Conservation (phyloP, 2,329 filamentous ascomycete genomes). For the Claviceps pazoutovae region DNA sequence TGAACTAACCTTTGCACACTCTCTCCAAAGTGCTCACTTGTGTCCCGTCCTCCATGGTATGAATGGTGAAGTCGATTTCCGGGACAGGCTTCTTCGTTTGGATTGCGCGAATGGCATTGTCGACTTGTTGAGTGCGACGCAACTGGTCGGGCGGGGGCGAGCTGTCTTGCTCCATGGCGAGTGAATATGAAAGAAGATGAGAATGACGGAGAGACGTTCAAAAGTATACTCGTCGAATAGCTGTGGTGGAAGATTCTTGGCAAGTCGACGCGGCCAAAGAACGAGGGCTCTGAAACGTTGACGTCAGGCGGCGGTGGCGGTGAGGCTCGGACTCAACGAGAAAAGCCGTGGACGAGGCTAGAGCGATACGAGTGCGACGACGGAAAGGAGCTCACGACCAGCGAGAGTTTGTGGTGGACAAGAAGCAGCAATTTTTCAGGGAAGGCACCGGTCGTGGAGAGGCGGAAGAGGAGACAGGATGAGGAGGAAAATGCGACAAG, state of each 20-base stretch:
- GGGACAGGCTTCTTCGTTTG: conserved; percentile 89
- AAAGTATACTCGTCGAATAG: not conserved
- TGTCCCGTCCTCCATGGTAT: conserved; percentile 93
- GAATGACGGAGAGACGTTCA: not conserved
- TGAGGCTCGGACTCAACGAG: not conserved
- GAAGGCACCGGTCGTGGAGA: not conserved
- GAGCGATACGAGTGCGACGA: not conserved
- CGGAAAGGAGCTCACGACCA: conserved; percentile 6
- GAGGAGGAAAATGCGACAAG: conserved; percentile 10
- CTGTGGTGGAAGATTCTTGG: not conserved
- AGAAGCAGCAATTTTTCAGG: not conserved
- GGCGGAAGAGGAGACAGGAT: conserved; percentile 2
- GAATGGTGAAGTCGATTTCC: conserved; percentile 96
- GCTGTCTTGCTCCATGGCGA: conserved; percentile 35
- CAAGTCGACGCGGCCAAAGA: conserved; percentile 5
- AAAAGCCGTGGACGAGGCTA: not conserved
- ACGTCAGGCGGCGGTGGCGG: conserved; percentile 10
- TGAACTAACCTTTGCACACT: conserved; percentile 82
- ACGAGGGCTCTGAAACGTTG: conserved; percentile 6
- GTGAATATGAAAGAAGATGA: not conserved
- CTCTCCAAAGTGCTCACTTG: conserved; percentile 92
- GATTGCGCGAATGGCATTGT: conserved; percentile 85
- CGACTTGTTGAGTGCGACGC: conserved; percentile 50
- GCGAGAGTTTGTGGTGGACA: conserved; percentile 4
- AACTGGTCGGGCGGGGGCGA: conserved; percentile 25